Base-by-base conservation (phyloP, 2,329 filamentous ascomycete species). In the Aquanectria penicillioides region DNA sequence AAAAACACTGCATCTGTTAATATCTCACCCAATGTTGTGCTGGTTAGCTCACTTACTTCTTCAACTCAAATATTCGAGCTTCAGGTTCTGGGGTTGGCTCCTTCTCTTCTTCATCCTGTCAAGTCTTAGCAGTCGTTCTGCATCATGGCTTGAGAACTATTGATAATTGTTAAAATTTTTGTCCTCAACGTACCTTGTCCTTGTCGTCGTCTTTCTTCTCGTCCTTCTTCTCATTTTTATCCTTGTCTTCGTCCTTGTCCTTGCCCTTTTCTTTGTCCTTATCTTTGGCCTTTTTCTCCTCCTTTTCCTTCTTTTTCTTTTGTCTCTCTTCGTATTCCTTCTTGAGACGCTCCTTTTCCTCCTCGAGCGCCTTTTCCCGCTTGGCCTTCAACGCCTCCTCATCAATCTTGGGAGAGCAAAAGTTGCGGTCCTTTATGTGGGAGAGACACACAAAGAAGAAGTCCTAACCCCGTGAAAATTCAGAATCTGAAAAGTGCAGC, bases 361-460 rank as follows among this genome's bases (percentile, higher is more conserved):
- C 84, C 18, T 89, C 86, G 49, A 87, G 74, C 57, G 89, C 86
- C 70, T 86, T 86, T 69, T 91, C 76, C 17, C 72, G 68, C 70
- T 87, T 89, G 70, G 81, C 85, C 74, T 89, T 83, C 70, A 86
- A 70, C 59, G 89, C 80, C 63, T 85, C 89, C 49, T 88, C 85
- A 69, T 94, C 90, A 59, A 91, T 82, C 59, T 90, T 89, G 59
- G 92, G 89, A 69, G 83, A 81, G 71, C 91, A 94, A 74, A 97
- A 98, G 34, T 90, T 87, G 26, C 81, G 82, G 71, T 98, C 95
- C 70, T 90, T 92, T 8, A 98, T 80, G 75, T 99, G 95, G 26
- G 84, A 81, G 6, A 88, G 83, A 69, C 95, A 99, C 38, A 96
- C 86, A 73, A 96, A 97, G 80, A 99, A 98, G 77, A 93, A 96